Percentiles rank a stretch among this genome's conserved stretches.
Evolutionary conservation across 805 yeast species (phyloP).

Genomic region (Lipomyces yamadae): DNA sequence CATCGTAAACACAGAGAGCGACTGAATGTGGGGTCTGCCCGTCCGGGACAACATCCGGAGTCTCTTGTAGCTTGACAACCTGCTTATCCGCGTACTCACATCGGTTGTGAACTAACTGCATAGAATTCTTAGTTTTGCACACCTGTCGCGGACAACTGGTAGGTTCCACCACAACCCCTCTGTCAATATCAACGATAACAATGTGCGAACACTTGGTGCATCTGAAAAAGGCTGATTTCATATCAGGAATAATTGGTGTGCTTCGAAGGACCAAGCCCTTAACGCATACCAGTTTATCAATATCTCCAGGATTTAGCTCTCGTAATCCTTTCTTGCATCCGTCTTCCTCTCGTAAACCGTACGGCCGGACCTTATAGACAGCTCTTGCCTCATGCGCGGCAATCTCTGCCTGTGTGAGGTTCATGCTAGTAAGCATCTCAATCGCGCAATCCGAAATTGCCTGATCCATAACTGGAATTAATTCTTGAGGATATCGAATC

Average conservation of each 20-base stretch:
- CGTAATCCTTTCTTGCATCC: conserved; percentile 75
- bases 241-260: conserved; percentile 92
- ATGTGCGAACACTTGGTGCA: conserved; percentile 96
- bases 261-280: conserved; percentile 90
- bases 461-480: conserved; percentile 97
- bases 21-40: conserved; percentile 99
- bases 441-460: conserved; percentile 89
- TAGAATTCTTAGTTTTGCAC: conserved; percentile 81
- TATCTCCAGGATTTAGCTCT: conserved; percentile 90
- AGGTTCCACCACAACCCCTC: conserved; percentile 95
- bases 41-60: conserved; percentile 94
- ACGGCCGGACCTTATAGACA: conserved; percentile 87
- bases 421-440: conserved; percentile 61
- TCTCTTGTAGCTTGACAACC: conserved; percentile 90
- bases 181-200: conserved; percentile 85
- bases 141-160: conserved; percentile 86
- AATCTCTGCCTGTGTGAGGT: conserved; percentile 33
- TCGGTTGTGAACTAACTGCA: conserved; percentile 90
- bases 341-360: conserved; percentile 59
- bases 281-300: conserved; percentile 87
- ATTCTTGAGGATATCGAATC: conserved; percentile 93
- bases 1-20: conserved; percentile 92
- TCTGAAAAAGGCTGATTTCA: conserved; percentile 95
- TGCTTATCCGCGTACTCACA: conserved; percentile 95
- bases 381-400: conserved; percentile 32